Base-by-base conservation (phyloP, 1,284 basidiomycete species). In the Apiotrichum veenhuisii region DNA sequence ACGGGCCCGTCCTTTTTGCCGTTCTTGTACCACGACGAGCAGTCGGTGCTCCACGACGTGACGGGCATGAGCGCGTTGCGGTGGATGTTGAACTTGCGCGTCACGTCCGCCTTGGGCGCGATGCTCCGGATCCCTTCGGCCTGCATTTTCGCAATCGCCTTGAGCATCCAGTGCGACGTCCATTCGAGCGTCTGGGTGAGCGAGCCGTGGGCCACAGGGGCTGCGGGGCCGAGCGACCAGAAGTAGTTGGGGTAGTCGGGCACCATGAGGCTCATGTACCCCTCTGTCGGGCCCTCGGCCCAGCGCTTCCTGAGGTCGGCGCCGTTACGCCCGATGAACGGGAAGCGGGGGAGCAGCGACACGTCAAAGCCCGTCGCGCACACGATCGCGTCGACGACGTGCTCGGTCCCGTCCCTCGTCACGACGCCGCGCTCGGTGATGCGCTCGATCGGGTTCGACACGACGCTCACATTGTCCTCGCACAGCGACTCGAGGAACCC, bases 401-500 rank as follows among this genome's bases (percentile, higher is more conserved):
- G 51, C 47, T 63, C 56, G 20, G 46, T 50, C 9, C 58, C 58
- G 36, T 66, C 63, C 41, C 54, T 45, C n/a, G 65, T 64, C 20
- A 66, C 56, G 46, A 69, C 55, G 5, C 67, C 67, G 20, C 52
- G 58, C 38, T 60, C 61, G 12, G 59, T 65, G 25, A 68, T 57
- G 23, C 54, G 50, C 25, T 55, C 57, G 49, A 69, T 63, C 47
- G 54, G 57, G 5, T 54, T 52, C 2, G 57, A 45, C 30, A 62
- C 60, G 38, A 70, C 59, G 11, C 64, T 55, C 30, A 73, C 70
- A 33, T 73, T 72, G 45, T 58, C 54, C 53, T 62, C 57, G 18
- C 61, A 53, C 23, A 75, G 59, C 14, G 73, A 65, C 56, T 73
- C 72, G 57, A 75, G 67, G 61, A 69, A 75, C 3, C 73, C 73